Conservation (phyloP, 169 alveolate species). For the Plasmodium cynomolgi region DNA sequence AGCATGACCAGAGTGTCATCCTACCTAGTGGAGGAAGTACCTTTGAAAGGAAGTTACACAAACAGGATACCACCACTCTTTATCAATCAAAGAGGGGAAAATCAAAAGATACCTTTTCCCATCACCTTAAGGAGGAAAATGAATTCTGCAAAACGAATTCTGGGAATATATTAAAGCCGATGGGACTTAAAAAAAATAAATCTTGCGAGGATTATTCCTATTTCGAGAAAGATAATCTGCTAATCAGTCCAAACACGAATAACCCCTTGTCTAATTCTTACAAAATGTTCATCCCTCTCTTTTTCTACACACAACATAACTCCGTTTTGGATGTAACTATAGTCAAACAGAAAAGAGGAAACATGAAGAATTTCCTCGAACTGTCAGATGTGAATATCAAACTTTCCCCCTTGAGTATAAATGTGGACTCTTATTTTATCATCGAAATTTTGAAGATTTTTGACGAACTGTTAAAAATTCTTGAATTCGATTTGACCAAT, state of each 20-base stretch:
- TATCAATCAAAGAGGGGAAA: neutral
- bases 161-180: neutral
- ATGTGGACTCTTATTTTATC: constrained; percentile 73
- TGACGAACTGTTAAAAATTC: constrained; percentile 62
- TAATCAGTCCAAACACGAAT: constrained; percentile 34
- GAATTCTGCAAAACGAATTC: constrained; percentile 31
- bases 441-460: constrained; percentile 63
- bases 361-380: constrained; percentile 72
- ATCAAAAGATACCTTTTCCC: constrained; percentile 11
- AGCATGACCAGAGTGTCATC: neutral
- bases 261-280: constrained; percentile 65
- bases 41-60: neutral
- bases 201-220: constrained; percentile 10
- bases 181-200: neutral
- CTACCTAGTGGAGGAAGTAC: neutral
- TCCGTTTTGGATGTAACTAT: constrained; percentile 41
- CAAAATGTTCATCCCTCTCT: constrained; percentile 24
- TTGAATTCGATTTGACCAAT: constrained; percentile 58
- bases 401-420: constrained; percentile 63
- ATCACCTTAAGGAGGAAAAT: neutral
- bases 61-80: neutral
- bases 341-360: constrained; percentile 61
- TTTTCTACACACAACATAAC: constrained; percentile 43
- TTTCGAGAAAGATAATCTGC: constrained; percentile 18
- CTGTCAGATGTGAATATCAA: constrained; percentile 58